Base-by-base conservation (phyloP, 2,329 filamentous ascomycete species). In the Exophiala sideris region DNA sequence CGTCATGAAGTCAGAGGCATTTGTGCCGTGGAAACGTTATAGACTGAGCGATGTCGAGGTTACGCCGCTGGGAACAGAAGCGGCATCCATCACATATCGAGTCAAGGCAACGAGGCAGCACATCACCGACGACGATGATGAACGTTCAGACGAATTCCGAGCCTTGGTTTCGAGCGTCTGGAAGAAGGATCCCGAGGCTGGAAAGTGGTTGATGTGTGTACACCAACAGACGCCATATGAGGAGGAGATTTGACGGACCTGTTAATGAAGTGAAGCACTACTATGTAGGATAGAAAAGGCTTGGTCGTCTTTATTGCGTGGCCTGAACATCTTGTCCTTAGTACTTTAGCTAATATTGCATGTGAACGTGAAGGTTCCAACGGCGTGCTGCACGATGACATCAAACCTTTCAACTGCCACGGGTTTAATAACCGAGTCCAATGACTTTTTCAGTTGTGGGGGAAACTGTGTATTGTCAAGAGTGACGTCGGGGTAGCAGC, bases 221-320 rank as follows among this genome's bases (percentile, higher is more conserved):
- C 61, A 64, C 16, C 62, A 64, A 35, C 62, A 64, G 44, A 64
- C 62, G 12, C 61, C 61, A 6, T 64, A 62, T 52, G 47, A 54
- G 7, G 44, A 55, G 16, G 54, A 58, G 34, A 11, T 53, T 32
- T 54, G 21, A 50, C 16, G 9, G 24, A 38, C 10, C 35, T 38
- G 35, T 12, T 8, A 29, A 29, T 29, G 24, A 8, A 29, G 7
- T 29, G 24, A 29, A 29, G 5, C 16, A 47, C 7, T 7, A 24
- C 45, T 12, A 47, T 16, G 16, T 39, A 39, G 12, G 35, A 39
- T 39, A 29, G 24, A 16, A 21, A 16, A 42, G 41, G 9, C 21
- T 14, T 46, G 24, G 2, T 33, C 9, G 35, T 46, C 10, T 14
- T 46, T 34, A 14, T 33, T 33, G 24, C 21, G 16, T 33, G 24